phyloP scores from a whole-genome alignment of 768 basidiomycete species.

The Dioszegia aurantiaca region DNA sequence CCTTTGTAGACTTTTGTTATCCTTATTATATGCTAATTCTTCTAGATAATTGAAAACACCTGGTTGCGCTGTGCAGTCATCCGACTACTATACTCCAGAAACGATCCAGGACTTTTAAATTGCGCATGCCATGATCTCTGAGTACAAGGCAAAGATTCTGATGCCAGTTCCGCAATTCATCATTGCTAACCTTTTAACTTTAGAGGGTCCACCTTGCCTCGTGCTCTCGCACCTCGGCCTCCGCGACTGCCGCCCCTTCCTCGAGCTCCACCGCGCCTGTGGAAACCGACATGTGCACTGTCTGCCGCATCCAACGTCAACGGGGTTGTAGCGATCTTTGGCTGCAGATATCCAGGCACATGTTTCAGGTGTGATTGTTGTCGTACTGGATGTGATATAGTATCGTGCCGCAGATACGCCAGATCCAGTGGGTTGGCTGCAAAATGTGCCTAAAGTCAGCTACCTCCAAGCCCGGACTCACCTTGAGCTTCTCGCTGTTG shows the following conservation, averaged over 20 bases:
- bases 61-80: too few species aligned
- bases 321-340: slow-evolving; percentile 63
- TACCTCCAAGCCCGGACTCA: slow-evolving; percentile 50
- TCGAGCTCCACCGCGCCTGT: slow-evolving; percentile 60
- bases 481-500: slow-evolving; percentile 95
- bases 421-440: slow-evolving; percentile 94
- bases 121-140: too few species aligned
- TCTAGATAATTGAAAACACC: too few species aligned
- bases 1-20: too few species aligned
- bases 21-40: too few species aligned
- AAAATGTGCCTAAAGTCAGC: slow-evolving; percentile 74
- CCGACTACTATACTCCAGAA: too few species aligned
- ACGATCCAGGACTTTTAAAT: too few species aligned
- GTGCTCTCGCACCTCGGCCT: slow-evolving; percentile 61
- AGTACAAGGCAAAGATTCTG: too few species aligned
- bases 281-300: slow-evolving; percentile 71
- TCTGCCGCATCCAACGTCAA: slow-evolving; percentile 49
- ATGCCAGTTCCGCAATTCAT: too few species aligned
- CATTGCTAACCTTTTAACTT: slow-evolving; percentile 55
- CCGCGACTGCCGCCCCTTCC: slow-evolving; percentile 56
- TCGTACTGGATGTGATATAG: slow-evolving; percentile 82
- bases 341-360: slow-evolving; percentile 87
- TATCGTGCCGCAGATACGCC: slow-evolving; percentile 89
- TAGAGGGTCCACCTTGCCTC: slow-evolving; percentile 76
- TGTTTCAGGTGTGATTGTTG: slow-evolving; percentile 94